Evolutionary conservation across 106 monocot genomes (phyloP), one percentile per base, ranked within the genome.

Genomic region (Ottelia alismoides): DNA sequence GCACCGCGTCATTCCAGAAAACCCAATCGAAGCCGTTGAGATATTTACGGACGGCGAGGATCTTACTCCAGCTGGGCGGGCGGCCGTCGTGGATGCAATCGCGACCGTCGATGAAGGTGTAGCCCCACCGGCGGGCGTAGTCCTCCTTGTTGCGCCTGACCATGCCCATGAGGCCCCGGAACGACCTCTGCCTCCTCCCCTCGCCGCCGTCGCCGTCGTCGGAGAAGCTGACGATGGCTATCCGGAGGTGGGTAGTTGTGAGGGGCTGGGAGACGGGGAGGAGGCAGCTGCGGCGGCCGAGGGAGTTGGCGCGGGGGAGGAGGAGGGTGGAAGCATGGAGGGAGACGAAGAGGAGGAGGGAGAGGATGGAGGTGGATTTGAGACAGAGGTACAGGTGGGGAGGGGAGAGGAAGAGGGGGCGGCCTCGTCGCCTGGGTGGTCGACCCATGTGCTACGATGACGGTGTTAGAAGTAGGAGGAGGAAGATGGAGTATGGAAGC

Each of bases 1-100:
- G 53, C 50, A 92, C 92, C 0, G 79, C 92, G 52, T 92, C 87
- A 67, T 92, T 82, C 92, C 87, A 87, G 77, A 92, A 92, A 30
- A 92, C 52, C 87, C 92, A 92, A 43, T 87, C 74, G 61, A 79
- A 74, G 35, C 5, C 1, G 14, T 3, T 45, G 32, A 92, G 74
- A 12, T 49, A 56, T 12, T 65, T 60, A 17, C 61, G 70, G 65
- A 87, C 44, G 57, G 83, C 83, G 1, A 52, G 56, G 55, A 84
- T 75, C 74, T 84, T 84, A 68, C 75, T 84, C 83, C 78, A 84
- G 61, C 60, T 75, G 1, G 83, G 63, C 2, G 87, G 87, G 74
- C 53, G 19, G 22, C 14, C 58, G 70, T 92, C 87, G 11, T 87
- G 47, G 22, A 71, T 26, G 18, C 23, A 46, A 1, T 64, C 19